phyloP scores from a whole-genome alignment of 2,329 filamentous ascomycete species.

The Purpureocillium takamizusanense region DNA sequence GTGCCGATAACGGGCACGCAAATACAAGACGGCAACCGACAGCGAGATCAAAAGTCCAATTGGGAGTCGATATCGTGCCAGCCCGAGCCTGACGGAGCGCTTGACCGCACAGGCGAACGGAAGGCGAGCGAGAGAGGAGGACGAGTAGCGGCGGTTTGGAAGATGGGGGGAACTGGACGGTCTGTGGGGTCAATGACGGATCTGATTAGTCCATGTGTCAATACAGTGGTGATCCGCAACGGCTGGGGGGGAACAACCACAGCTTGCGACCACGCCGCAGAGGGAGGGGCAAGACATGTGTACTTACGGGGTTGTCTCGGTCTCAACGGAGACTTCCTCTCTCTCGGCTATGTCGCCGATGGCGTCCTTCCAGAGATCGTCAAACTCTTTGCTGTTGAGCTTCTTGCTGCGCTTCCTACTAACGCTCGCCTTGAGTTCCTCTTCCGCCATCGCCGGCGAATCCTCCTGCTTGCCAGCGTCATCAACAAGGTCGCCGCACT shows the following conservation, averaged over 20 bases:
- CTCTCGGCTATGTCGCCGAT: slow-evolving; percentile 60
- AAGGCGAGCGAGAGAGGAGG: slow-evolving; percentile 85
- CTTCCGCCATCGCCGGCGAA: slow-evolving; percentile 53
- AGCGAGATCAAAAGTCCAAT: slow-evolving; percentile 57
- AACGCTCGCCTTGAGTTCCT: slow-evolving; percentile 70
- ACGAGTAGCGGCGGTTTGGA: slow-evolving; percentile 59
- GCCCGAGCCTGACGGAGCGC: slow-evolving; percentile 65
- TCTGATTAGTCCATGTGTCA: slow-evolving; percentile 79
- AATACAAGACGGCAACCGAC: slow-evolving; percentile 48
- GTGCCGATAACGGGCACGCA: slow-evolving; percentile 52
- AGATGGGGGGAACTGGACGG: slow-evolving; percentile 52
- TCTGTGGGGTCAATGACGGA: slow-evolving; percentile 64
- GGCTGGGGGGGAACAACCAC: too few relatives aligned
- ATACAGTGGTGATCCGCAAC: slow-evolving; percentile 22
- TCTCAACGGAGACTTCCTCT: slow-evolving; percentile 46
- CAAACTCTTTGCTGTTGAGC: slow-evolving; percentile 82
- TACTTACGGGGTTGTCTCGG: slow-evolving; percentile 44
- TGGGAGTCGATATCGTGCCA: slow-evolving; percentile 82
- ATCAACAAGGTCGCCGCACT: slow-evolving; percentile 68
- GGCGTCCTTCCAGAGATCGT: slow-evolving; percentile 73
- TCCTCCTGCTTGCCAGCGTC: slow-evolving; percentile 50
- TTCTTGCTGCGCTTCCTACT: slow-evolving; percentile 69
- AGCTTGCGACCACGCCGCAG: not conserved
- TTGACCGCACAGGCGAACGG: slow-evolving; percentile 74
- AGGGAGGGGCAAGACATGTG: slow-evolving; percentile 11